Conservation (phyloP, 768 basidiomycete genomes). For the Termitomyces titanicus region DNA sequence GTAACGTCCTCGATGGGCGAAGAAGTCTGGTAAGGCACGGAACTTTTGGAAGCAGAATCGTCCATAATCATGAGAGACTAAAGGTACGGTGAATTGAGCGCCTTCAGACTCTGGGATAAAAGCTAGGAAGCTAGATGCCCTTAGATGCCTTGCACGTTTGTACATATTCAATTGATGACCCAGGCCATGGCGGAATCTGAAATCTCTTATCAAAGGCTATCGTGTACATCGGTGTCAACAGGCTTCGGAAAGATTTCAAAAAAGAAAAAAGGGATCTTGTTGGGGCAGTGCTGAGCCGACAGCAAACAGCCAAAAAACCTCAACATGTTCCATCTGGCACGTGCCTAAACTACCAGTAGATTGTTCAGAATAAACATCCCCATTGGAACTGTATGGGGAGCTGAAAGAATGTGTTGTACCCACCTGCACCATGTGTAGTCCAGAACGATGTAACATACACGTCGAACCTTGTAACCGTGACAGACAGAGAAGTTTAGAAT, state of each 20-base stretch:
- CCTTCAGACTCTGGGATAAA: neutral
- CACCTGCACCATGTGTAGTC: neutral
- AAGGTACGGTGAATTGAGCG: neutral
- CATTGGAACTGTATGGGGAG: no score
- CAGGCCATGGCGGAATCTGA: neutral
- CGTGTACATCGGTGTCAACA: neutral
- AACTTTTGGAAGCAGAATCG: slow-evolving; percentile 7
- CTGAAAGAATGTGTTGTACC: neutral
- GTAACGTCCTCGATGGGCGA: slow-evolving; percentile 30
- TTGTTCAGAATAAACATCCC: no score
- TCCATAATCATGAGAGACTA: slow-evolving; percentile 17
- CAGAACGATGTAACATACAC: neutral
- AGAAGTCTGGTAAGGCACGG: slow-evolving; percentile 9
- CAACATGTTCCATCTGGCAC: slow-evolving; percentile 7
- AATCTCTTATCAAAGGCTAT: neutral
- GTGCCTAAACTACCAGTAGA: neutral
- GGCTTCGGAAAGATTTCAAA: neutral
- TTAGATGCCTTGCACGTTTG: neutral
- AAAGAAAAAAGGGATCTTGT: slow-evolving; percentile 10
- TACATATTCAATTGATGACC: neutral
- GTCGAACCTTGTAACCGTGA: neutral
- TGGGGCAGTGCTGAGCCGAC: slow-evolving; percentile 17
- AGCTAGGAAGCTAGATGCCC: neutral
- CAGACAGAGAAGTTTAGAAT: neutral
- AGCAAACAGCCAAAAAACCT: slow-evolving; percentile 41